Evolutionary conservation across 2,329 filamentous ascomycete genomes (phyloP), one percentile per base, ranked within the genome.

Genomic region (Apiospora aurea): DNA sequence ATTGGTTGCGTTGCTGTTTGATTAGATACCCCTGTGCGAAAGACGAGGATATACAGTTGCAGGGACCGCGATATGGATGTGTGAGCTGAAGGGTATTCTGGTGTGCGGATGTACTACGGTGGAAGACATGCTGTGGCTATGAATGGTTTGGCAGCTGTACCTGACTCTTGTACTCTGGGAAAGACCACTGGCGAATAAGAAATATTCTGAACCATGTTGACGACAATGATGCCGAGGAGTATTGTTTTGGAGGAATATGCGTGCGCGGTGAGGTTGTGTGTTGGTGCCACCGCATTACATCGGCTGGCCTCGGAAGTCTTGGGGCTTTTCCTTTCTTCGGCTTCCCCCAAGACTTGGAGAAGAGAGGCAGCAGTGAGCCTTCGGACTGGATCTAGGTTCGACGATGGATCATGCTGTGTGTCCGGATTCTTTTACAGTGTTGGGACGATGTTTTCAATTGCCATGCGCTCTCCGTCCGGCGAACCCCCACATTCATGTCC

Each of bases 21-120:
- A 69, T 51, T 69, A 69, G 68, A 69, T 69, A 69, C 68, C 68
- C 68, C 68, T 69, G 44, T 69, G 67, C 47, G 67, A 46, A 69
- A 64, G 57, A 41, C 57, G 57, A 29, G 34, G 53, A 61, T 61
- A 38, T 61, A 41, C 57, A 64, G 21, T 41, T 64, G 57, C 57
- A 64, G 29, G 57, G 57, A 64, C 57, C 29, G 4, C 34, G 34
- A 64, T 64, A 41, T 64, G 57, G 57, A 64, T 41, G 57, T 41
- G 57, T 64, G 57, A 41, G 57, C 34, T 64, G 57, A 64, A 41
- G 57, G 57, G 57, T 38, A n/a, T 41, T 41, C 57, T 41, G 57
- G 29, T 18, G 29, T 24, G 57, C 8, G 10, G 57, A 64, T 38
- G 18, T 64, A 64, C 53, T 38, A 34, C 57, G 6, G 57, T 41